phyloP scores from a whole-genome alignment of 2,329 filamentous ascomycete species.

The Hypomyces rosellus region DNA sequence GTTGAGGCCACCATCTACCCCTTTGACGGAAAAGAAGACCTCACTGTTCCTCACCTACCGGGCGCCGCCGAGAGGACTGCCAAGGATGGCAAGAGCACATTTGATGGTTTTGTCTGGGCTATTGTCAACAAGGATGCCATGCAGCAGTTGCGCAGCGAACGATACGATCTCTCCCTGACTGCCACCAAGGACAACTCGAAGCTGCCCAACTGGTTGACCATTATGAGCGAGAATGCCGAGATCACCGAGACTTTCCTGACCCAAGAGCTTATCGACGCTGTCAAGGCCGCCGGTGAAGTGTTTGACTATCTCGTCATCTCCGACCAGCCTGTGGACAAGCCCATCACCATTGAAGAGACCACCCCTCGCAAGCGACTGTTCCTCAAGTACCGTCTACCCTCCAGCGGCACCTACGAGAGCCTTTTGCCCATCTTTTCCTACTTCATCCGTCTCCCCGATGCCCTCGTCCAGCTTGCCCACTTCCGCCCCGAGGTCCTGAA shows the following conservation, averaged over 20 bases:
- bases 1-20: constrained; percentile 75
- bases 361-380: constrained; percentile 79
- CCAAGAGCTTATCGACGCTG: constrained; percentile 74
- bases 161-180: constrained; percentile 91
- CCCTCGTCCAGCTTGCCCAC: constrained; percentile 67
- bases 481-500: constrained; percentile 87
- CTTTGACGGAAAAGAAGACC: constrained; percentile 86
- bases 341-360: constrained; percentile 77
- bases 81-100: constrained; percentile 59
- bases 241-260: constrained; percentile 84
- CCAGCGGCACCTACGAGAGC: constrained; percentile 54
- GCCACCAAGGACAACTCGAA: constrained; percentile 88
- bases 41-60: constrained; percentile 62
- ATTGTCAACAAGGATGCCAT: constrained; percentile 93
- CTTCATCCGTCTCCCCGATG: constrained; percentile 80
- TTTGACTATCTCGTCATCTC: constrained; percentile 85
- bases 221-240: constrained; percentile 97
- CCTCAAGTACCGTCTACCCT: constrained; percentile 66
- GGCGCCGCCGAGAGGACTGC: constrained; percentile 49
- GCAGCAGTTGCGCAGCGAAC: constrained; percentile 82
- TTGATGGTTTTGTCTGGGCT: constrained; percentile 90
- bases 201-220: constrained; percentile 80
- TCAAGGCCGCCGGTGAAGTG: constrained; percentile 67
- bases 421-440: constrained; percentile 72
- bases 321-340: constrained; percentile 85